Conservation (phyloP, 1,139 yeast species). For the Kodamaea fungicola region DNA sequence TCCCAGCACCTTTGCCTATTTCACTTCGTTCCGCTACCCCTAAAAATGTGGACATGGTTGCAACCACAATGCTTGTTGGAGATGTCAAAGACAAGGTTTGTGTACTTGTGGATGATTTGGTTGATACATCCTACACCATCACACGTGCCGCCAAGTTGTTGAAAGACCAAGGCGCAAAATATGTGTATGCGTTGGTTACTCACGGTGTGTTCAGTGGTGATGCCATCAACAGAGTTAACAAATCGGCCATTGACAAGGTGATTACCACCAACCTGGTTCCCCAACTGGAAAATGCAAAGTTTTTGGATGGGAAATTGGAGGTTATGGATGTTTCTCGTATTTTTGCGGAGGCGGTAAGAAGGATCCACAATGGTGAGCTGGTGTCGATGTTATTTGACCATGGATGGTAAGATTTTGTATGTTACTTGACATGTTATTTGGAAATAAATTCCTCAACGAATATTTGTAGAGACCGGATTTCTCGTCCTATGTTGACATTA, state of each 20-base stretch:
- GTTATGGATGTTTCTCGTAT: constrained; percentile 85
- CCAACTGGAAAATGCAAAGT: constrained; percentile 57
- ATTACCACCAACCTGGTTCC: constrained; percentile 95
- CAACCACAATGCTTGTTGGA: constrained; percentile 80
- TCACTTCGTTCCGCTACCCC: constrained; percentile 2
- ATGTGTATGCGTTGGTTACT: constrained; percentile 84
- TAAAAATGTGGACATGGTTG: constrained; percentile 3
- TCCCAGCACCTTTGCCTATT: constrained; percentile 2
- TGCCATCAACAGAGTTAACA: constrained; percentile 69
- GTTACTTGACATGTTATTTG: no score
- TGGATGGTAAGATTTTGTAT: constrained; percentile 54
- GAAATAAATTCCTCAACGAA: constrained; percentile 1
- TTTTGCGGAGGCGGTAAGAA: constrained; percentile 89
- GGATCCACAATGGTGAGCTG: constrained; percentile 96
- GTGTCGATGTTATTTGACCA: constrained; percentile 92
- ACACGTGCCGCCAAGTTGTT: constrained; percentile 87
- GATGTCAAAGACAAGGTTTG: constrained; percentile 84
- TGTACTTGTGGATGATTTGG: constrained; percentile 85
- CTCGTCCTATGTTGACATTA: no score
- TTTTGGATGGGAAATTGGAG: constrained; percentile 58
- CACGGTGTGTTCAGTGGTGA: constrained; percentile 95
- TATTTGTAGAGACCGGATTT: neutral
- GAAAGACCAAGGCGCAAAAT: constrained; percentile 88
- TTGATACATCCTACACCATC: constrained; percentile 90
- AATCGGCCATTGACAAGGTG: constrained; percentile 74